These are phyloP conservation scores for Stephania yunnanensis DNA, from an alignment of 164 flowering plant genomes.

Conservation along the genomic window DNA sequence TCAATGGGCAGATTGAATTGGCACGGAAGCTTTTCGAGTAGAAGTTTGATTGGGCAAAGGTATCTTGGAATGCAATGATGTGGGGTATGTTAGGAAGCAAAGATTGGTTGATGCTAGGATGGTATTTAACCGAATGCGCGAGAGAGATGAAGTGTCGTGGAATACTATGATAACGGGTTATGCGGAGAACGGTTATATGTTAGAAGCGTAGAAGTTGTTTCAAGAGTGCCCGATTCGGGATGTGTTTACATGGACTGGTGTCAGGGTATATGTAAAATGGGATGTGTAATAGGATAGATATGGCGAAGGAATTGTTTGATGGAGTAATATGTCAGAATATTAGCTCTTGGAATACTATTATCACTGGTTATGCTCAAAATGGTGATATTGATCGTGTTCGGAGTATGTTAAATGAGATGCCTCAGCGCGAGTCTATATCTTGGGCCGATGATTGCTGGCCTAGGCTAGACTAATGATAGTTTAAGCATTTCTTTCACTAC, in stretches of 20 bases:
- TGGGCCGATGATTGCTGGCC: conserved; percentile 93
- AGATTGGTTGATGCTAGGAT: conserved; percentile 52
- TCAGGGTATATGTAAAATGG: conserved; percentile 86
- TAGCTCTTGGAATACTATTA: conserved; percentile 93
- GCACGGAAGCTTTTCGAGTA: too few species aligned
- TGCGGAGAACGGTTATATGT: conserved; percentile 62
- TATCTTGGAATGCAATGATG: too few species aligned
- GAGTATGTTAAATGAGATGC: conserved; percentile 65
- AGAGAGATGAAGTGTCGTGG: conserved; percentile 79
- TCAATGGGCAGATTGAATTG: too few species aligned
- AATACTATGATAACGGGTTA: conserved; percentile 75
- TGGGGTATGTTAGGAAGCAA: conserved; percentile 65
- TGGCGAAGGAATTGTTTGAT: conserved; percentile 72
- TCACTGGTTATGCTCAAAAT: conserved; percentile 78
- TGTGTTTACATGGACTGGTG: conserved; percentile 88
- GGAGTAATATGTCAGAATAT: conserved; percentile 60
- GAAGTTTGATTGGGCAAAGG: too few species aligned
- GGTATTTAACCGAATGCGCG: conserved; percentile 63
- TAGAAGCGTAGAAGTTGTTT: conserved; percentile 62
- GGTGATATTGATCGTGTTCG: conserved; percentile 58
- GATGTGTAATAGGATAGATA: conserved; percentile 48
- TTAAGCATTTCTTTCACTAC: too few species aligned
- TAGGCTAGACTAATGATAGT: too few species aligned
- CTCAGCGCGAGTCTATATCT: conserved; percentile 71
- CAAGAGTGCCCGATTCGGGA: conserved; percentile 54